Evolutionary conservation across 2,329 filamentous ascomycete species (phyloP).

Genomic region (Lasiodiplodia gonubiensis): DNA sequence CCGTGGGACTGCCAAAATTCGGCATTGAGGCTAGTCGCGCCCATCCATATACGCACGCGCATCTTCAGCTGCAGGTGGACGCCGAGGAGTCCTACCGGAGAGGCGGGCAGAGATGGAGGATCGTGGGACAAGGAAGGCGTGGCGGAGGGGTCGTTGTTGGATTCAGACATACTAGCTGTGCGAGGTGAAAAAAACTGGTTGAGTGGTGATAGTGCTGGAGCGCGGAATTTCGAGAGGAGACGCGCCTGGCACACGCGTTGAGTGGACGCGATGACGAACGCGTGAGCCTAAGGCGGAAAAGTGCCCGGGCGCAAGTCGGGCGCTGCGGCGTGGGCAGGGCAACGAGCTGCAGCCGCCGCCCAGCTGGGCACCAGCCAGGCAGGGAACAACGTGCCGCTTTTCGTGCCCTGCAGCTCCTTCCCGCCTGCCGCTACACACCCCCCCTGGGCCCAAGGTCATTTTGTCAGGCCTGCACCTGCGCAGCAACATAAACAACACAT

Average conservation of each 20-base stretch:
- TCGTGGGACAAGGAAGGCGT: conserved; percentile 32
- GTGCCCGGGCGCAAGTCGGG: background rate
- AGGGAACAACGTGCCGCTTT: background rate
- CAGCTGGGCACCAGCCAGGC: background rate
- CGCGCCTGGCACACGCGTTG: background rate
- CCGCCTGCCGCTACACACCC: background rate
- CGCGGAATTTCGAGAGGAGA: background rate
- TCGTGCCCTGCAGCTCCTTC: conserved; percentile 20
- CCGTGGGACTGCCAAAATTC: background rate
- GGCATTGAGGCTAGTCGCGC: conserved; percentile 2
- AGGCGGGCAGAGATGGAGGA: conserved; percentile 32
- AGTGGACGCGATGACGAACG: background rate
- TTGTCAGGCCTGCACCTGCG: conserved; percentile 14
- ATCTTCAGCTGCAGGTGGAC: conserved; percentile 12
- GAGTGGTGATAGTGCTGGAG: background rate
- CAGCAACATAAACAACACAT: conserved; percentile 24
- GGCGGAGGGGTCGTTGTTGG: conserved; percentile 6
- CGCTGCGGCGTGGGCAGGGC: conserved; percentile 2
- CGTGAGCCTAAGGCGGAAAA: background rate
- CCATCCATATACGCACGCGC: conserved; percentile 2
- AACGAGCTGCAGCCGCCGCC: background rate
- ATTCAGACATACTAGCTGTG: conserved; percentile 20
- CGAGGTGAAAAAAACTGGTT: background rate
- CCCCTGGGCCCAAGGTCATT: conserved; percentile 9
- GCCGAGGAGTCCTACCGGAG: conserved; percentile 22